Base-by-base conservation (phyloP, 2,329 filamentous ascomycete genomes). In the Blumeriella jaapii region DNA sequence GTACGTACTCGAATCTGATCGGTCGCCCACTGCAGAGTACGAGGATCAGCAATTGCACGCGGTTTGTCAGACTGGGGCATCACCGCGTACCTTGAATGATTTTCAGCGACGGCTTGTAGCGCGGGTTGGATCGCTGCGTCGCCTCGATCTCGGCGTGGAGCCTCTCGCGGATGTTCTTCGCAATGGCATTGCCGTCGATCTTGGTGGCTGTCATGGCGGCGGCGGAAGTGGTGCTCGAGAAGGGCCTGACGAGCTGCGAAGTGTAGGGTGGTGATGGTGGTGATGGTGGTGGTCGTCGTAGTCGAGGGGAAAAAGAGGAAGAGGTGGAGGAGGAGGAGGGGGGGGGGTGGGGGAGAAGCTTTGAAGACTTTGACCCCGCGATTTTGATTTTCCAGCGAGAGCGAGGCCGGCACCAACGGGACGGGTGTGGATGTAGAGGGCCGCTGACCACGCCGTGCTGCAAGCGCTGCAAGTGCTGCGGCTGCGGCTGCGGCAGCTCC, bases 181-280 rank as follows among this genome's bases (percentile, higher is more conserved):
- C 91, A 65, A 96, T 86, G 58, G 84, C 85, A 38, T 80, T 94
- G 67, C 91, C 91, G 66, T 98, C 91, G 54, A 98, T 91, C 68
- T 86, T 94, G 53, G 71, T 74, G 49, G 85, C 89, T 51, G 76
- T 74, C 87, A 95, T 96, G 56, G 63, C 67, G 61, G 63, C 96
- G 56, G 63, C 67, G 61, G 63, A 55, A 50, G 64, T 50, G 45
- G 70, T 74, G 49, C 57, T 64, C 44, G 65, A 67, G 54, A 76
- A 71, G 38, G 30, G 11, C 18, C 44, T 44, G n/a, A n/a, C n/a
- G n/a, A n/a, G n/a, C n/a, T n/a, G n/a, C n/a, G n/a, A n/a, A n/a
- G n/a, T n/a, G n/a, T n/a, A n/a, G n/a, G n/a, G n/a, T n/a, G n/a
- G n/a, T n/a, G n/a, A n/a, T n/a, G n/a, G n/a, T n/a, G n/a, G n/a